phyloP scores from a whole-genome alignment of 495 filamentous ascomycete species.

The Talaromyces borbonicus region DNA sequence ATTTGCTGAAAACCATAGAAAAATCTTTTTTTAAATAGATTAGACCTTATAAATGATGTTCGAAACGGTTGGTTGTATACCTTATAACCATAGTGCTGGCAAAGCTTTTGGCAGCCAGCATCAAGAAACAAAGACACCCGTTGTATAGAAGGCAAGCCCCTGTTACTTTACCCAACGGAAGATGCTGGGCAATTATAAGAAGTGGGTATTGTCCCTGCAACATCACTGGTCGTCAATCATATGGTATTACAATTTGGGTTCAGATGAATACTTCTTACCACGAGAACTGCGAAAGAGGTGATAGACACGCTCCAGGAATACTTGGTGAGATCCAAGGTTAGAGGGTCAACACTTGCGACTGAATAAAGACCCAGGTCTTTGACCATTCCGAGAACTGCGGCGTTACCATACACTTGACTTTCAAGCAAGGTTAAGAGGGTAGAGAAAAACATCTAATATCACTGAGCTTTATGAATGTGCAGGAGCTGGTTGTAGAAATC shows the following conservation, averaged over 20 bases:
- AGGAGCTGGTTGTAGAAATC: no score
- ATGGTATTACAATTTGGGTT: no score
- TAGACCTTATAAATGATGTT: background rate
- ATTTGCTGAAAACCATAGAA: background rate
- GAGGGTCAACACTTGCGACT: background rate
- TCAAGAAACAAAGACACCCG: background rate
- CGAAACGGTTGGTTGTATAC: background rate
- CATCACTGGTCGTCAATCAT: no score
- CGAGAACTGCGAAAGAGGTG: background rate
- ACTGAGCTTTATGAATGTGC: no score
- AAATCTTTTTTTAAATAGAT: background rate
- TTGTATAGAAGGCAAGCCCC: background rate
- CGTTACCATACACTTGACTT: no score
- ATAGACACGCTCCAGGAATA: background rate
- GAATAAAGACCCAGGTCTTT: conserved; percentile 1
- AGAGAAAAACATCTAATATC: no score
- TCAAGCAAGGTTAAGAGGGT: no score
- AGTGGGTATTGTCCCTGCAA: background rate
- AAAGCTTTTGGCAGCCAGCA: background rate
- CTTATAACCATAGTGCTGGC: background rate
- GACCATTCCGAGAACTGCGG: background rate
- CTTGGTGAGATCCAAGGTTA: background rate
- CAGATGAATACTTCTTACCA: no score
- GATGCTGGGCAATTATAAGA: background rate
- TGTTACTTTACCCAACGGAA: background rate